Percentiles rank a stretch among this genome's conserved stretches.
These are phyloP conservation scores for Arachis hypogaea DNA, from an alignment of 306 rosid species.

Conservation along the genomic window DNA sequence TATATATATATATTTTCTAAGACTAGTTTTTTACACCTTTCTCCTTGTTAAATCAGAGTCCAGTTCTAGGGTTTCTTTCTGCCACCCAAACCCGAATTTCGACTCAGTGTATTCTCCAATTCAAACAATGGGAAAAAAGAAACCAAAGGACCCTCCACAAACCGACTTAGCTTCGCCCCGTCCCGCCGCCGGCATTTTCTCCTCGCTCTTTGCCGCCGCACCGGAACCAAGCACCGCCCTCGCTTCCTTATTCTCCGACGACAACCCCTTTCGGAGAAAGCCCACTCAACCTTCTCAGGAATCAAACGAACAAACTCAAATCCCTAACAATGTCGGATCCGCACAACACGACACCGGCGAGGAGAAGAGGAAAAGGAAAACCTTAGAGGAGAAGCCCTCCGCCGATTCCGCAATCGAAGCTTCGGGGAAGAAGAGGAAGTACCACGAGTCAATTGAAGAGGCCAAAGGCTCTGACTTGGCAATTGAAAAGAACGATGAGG, in stretches of 20 bases:
- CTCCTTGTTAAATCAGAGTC: background rate
- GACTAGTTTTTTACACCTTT: background rate
- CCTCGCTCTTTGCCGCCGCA: conserved; percentile 56
- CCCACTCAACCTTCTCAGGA: conserved; percentile 33
- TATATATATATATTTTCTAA: too few relatives aligned
- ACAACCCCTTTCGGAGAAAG: conserved; percentile 70
- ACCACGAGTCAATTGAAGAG: conserved; percentile 21
- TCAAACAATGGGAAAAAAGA: conserved; percentile 62
- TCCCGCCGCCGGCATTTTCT: conserved; percentile 60
- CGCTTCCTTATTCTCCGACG: conserved; percentile 69
- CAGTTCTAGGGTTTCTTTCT: conserved; percentile 35
- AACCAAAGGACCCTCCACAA: conserved; percentile 44
- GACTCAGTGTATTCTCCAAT: background rate
- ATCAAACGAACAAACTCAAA: conserved; percentile 18
- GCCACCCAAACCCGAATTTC: background rate
- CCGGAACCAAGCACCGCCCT: conserved; percentile 34
- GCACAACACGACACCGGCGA: conserved; percentile 30
- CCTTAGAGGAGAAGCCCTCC: conserved; percentile 39
- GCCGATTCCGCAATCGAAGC: conserved; percentile 36
- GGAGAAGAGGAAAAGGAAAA: conserved; percentile 45
- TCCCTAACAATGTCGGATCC: conserved; percentile 10
- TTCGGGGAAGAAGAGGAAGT: conserved; percentile 50
- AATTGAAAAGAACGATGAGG: background rate
- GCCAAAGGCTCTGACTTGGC: conserved; percentile 15
- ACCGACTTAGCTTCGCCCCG: conserved; percentile 47